Percentiles rank a stretch among this genome's conserved stretches.
Evolutionary conservation across 495 filamentous ascomycete species (phyloP).

Genomic region (Neurospora sp.): DNA sequence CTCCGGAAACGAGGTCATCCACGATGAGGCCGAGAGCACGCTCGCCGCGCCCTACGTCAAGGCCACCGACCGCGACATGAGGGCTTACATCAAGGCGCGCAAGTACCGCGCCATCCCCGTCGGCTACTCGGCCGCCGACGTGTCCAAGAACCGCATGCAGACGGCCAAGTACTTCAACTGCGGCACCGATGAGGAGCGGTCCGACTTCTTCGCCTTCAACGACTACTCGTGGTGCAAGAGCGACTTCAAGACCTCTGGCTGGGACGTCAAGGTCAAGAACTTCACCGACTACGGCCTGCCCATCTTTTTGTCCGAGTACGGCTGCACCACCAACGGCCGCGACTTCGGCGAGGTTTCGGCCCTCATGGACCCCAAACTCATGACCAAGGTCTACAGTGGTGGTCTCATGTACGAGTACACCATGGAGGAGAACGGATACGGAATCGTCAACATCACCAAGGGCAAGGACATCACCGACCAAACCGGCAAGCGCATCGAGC

Average conservation of each 20-base stretch:
- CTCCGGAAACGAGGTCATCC: constrained; percentile 96
- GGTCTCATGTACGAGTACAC: constrained; percentile 96
- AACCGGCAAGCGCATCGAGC: constrained; percentile 17
- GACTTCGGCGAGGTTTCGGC: constrained; percentile 71
- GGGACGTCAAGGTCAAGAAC: constrained; percentile 83
- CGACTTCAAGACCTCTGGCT: constrained; percentile 68
- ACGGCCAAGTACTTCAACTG: constrained; percentile 96
- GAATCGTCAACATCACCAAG: constrained; percentile 63
- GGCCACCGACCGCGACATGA: constrained; percentile 88
- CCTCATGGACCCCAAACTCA: constrained; percentile 63
- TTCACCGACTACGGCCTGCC: constrained; percentile 86
- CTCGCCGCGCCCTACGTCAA: constrained; percentile 79
- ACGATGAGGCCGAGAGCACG: constrained; percentile 66
- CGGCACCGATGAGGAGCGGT: constrained; percentile 73
- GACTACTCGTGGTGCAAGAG: constrained; percentile 98
- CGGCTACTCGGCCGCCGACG: constrained; percentile 89
- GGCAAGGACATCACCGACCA: constrained; percentile 36
- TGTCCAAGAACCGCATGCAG: constrained; percentile 76
- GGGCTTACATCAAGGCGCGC: constrained; percentile 66
- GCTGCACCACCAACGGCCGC: constrained; percentile 72
- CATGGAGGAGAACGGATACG: constrained; percentile 66
- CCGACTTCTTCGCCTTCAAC: constrained; percentile 97
- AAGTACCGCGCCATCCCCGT: constrained; percentile 75
- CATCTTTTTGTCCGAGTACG: constrained; percentile 94
- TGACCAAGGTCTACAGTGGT: constrained; percentile 91